Conservation (phyloP, 2,329 filamentous ascomycete genomes). For the Chalaropsis thielavioides region DNA sequence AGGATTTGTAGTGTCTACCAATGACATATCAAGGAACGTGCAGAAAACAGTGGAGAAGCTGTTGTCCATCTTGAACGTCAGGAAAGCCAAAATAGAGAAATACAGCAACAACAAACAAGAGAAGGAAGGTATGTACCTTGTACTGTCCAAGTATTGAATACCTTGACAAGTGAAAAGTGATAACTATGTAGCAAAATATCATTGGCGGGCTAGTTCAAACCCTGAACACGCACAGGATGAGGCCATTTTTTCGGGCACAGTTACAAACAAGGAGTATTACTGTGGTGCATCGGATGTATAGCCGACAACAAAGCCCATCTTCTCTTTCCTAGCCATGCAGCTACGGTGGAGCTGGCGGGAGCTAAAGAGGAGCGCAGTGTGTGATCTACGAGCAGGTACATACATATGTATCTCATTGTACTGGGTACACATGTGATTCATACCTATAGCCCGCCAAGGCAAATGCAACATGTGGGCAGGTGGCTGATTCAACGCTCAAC, state of each 20-base stretch:
- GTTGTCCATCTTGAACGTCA: background rate
- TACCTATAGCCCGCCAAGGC: background rate
- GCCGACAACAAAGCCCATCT: background rate
- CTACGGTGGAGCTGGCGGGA: background rate
- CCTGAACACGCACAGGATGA: too few species aligned
- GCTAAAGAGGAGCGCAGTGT: background rate
- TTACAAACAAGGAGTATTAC: too few species aligned
- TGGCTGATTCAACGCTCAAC: background rate
- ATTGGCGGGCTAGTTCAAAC: too few species aligned
- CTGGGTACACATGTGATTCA: background rate
- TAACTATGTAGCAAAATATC: too few species aligned
- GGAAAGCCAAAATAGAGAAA: background rate
- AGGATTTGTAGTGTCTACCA: background rate
- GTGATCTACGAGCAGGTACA: background rate
- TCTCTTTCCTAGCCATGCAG: background rate
- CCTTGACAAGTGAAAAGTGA: too few species aligned
- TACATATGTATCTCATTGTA: background rate
- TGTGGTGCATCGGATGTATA: background rate
- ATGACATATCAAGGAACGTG: background rate
- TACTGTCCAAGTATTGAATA: background rate
- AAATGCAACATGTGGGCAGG: background rate
- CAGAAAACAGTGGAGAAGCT: background rate
- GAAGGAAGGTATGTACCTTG: background rate
- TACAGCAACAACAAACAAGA: background rate
- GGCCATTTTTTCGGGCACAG: too few species aligned